Conservation (phyloP, 495 filamentous ascomycete genomes). For the Neurospora sp. region DNA sequence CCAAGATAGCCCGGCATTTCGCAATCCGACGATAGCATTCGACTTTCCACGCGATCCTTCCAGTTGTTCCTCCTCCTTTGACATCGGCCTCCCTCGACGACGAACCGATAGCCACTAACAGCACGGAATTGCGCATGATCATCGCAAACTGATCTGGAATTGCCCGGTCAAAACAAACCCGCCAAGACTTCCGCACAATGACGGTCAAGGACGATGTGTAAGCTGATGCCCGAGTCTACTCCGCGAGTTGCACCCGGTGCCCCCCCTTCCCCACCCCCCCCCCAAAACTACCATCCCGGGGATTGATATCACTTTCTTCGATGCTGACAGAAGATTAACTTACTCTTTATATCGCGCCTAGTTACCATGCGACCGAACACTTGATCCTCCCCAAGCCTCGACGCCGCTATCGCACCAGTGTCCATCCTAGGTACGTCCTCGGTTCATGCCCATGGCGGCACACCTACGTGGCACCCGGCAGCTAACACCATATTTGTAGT, state of each 20-base stretch:
- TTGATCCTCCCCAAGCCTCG: slow-evolving; percentile 55
- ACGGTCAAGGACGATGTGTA: slow-evolving; percentile 44
- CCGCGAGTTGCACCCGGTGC: background rate
- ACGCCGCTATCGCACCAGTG: slow-evolving; percentile 64
- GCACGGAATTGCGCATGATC: background rate
- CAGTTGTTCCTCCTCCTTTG: background rate
- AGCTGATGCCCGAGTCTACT: slow-evolving; percentile 6
- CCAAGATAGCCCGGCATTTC: background rate
- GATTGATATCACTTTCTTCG: background rate
- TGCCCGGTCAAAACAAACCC: background rate
- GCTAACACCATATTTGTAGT: slow-evolving; percentile 33
- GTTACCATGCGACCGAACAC: slow-evolving; percentile 39
- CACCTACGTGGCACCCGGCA: background rate
- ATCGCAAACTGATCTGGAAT: background rate
- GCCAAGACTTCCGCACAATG: slow-evolving; percentile 31
- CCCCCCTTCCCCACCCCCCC: no score
- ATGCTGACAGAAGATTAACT: background rate
- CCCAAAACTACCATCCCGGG: background rate
- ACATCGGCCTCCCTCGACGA: background rate
- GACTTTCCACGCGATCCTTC: background rate
- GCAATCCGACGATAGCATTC: background rate
- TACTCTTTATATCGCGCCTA: slow-evolving; percentile 1
- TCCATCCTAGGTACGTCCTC: slow-evolving; percentile 58
- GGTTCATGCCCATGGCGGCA: slow-evolving; percentile 8
- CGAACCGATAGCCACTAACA: background rate